Evolutionary conservation across 257 asterid genomes (phyloP), one percentile per base, ranked within the genome.

Genomic region (Solanum ossicruentum): DNA sequence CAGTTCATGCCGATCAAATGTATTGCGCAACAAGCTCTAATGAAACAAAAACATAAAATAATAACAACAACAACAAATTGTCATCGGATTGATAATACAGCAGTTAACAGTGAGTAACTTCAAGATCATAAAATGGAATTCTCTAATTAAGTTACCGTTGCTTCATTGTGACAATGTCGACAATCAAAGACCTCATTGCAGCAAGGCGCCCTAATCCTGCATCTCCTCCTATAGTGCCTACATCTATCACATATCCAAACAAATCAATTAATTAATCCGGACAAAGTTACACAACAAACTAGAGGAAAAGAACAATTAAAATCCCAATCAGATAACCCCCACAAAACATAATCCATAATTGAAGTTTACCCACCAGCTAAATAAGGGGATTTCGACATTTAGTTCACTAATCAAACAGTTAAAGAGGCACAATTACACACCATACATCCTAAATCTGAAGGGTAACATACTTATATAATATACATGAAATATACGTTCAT

Each of bases 1-100:
- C 56, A 97, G 80, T 82, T 97, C 99, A 84, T 97, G 99, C 52
- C 93, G 95, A 90, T 97, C 99, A 73, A 81, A 92, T 23, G 92
- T 84, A 83, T 84, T 89, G 32, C 89, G 92, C 88, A 91, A 89
- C 91, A 85, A 77, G 83, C 86, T 94, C 99, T 97, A 92, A 82
- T 58, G 66, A 88, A 77, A 72, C 43, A 87, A 70, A 86, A 54
- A 84, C 83, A 84, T 54, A 57, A 0, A 56, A 56, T 32, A 56
- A 43, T 71, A 86, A 36, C 6, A 88, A 65, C 54, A 11, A 54
- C 28, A 57, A 8, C 16, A 77, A 77, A 77, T 13, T 18, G 23
- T 16, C 47, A 51, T 77, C 82, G 26, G 65, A 77, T 51, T 49
- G 61, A 23, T 26, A 51, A 77, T 4, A 77, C 45, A 73, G 3